phyloP scores from a whole-genome alignment of 23 red algal species.

The Cyanidium caldarium region DNA sequence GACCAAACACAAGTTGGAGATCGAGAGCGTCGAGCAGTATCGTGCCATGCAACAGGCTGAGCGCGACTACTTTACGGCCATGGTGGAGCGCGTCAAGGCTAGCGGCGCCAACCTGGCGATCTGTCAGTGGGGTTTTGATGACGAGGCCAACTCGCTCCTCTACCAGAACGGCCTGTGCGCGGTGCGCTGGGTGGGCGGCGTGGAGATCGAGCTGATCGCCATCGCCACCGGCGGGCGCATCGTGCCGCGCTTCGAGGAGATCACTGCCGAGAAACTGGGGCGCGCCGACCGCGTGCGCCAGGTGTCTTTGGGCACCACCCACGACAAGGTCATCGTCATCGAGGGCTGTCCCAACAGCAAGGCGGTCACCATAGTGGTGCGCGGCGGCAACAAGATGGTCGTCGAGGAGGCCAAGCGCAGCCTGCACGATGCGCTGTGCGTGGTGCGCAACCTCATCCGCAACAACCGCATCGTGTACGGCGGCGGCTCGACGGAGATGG shows the following conservation, averaged over 20 bases:
- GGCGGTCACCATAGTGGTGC: slow-evolving; percentile 84
- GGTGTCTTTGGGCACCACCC: slow-evolving; percentile 86
- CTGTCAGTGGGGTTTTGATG: slow-evolving; percentile 99
- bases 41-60: slow-evolving; percentile 89
- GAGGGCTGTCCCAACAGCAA: slow-evolving; percentile 77
- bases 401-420: slow-evolving; percentile 96
- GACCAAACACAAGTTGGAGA: slow-evolving; percentile 99
- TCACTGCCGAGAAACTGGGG: slow-evolving; percentile 81
- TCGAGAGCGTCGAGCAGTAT: slow-evolving; percentile 88
- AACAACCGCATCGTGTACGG: slow-evolving; percentile 94
- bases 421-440: slow-evolving; percentile 93
- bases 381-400: slow-evolving; percentile 97
- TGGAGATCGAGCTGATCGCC: slow-evolving; percentile 93
- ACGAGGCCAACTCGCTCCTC: slow-evolving; percentile 94
- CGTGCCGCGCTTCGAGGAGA: slow-evolving; percentile 89
- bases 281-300: slow-evolving; percentile 55
- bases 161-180: slow-evolving; percentile 67
- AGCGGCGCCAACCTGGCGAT: slow-evolving; percentile 91
- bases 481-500: slow-evolving; percentile 82
- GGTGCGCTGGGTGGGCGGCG: slow-evolving; percentile 93
- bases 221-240: slow-evolving; percentile 89
- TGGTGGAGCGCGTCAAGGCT: slow-evolving; percentile 79
- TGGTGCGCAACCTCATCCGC: slow-evolving; percentile 85
- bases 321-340: slow-evolving; percentile 81
- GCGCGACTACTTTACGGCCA: slow-evolving; percentile 74